A percentile compares a stretch with the other conserved stretches of the same genome.
These are phyloP conservation scores for Aspergillus texensis DNA, from an alignment of 2,329 filamentous ascomycete species.

Conservation along the genomic window DNA sequence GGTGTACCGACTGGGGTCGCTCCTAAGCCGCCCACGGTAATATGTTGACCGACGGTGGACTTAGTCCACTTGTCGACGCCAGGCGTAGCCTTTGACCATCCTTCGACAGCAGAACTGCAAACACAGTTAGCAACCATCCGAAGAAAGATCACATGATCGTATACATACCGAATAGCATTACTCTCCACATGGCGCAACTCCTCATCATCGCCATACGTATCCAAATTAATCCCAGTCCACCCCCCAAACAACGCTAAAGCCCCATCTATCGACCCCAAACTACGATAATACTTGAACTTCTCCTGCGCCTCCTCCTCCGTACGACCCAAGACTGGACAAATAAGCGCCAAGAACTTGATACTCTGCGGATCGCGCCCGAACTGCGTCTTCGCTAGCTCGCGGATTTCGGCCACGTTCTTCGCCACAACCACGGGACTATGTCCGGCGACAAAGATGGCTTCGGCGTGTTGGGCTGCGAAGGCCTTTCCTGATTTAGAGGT, in stretches of 20 bases:
- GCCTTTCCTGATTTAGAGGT: conserved; percentile 66
- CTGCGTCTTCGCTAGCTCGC: conserved; percentile 55
- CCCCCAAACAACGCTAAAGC: conserved; percentile 72
- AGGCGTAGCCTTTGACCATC: conserved; percentile 58
- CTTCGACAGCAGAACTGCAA: conserved; percentile 51
- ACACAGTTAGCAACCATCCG: too few relatives aligned
- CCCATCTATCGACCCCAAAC: conserved; percentile 66
- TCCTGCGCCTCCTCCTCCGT: conserved; percentile 68
- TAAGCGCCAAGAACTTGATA: conserved; percentile 69
- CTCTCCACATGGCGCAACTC: conserved; percentile 64
- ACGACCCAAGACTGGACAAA: conserved; percentile 65
- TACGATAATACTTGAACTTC: conserved; percentile 64
- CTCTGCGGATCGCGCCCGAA: conserved; percentile 60
- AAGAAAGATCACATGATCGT: too few relatives aligned
- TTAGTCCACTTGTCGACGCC: conserved; percentile 72
- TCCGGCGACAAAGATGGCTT: conserved; percentile 70
- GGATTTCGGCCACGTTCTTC: conserved; percentile 65
- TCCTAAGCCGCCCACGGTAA: conserved; percentile 69
- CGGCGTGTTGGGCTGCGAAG: conserved; percentile 71
- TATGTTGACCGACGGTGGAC: conserved; percentile 67
- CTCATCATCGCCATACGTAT: conserved; percentile 63
- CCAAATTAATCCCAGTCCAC: conserved; percentile 71
- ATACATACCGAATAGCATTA: conserved; percentile 57
- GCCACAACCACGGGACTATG: conserved; percentile 65
- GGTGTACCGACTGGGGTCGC: conserved; percentile 67